Percentiles rank a stretch among this genome's conserved stretches.
Conservation (phyloP, 2,329 filamentous ascomycete genomes). For the Alternaria gansuensis region DNA sequence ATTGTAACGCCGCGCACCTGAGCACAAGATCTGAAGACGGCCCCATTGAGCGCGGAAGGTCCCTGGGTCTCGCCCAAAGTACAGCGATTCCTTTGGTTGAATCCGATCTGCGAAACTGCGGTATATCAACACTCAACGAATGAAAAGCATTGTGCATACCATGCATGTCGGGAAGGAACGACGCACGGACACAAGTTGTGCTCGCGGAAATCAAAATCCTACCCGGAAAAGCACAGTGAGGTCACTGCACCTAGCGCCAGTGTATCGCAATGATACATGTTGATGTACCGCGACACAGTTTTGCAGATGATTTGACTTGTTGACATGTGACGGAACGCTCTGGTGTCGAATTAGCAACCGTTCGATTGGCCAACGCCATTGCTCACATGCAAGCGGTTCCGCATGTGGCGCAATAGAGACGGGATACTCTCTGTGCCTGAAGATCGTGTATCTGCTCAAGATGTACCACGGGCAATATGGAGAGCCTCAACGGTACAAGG, state of each 20-base stretch:
- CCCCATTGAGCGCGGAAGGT: constrained; percentile 2
- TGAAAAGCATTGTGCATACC: constrained; percentile 7
- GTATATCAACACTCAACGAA: constrained; percentile 12
- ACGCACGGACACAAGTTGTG: constrained; percentile 16
- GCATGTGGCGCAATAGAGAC: constrained; percentile 21
- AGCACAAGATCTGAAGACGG: constrained; percentile 11
- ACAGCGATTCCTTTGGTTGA: constrained; percentile 7
- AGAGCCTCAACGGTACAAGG: constrained; percentile 2
- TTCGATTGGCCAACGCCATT: constrained; percentile 25
- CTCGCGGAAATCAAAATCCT: constrained; percentile 4
- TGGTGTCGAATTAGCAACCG: constrained; percentile 15
- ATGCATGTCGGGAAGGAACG: constrained; percentile 16
- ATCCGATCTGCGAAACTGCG: constrained; percentile 8
- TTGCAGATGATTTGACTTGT: not conserved
- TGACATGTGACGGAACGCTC: constrained; percentile 13
- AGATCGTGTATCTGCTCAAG: constrained; percentile 13
- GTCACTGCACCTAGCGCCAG: constrained; percentile 13
- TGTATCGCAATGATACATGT: constrained; percentile 10
- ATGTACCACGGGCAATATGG: not conserved
- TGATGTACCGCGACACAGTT: constrained; percentile 12
- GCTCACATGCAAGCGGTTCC: constrained; percentile 20
- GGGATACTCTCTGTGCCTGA: constrained; percentile 23
- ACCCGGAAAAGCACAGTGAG: constrained; percentile 18
- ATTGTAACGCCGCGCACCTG: constrained; percentile 17
- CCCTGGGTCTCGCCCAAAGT: constrained; percentile 9